Base-by-base conservation (phyloP, 768 basidiomycete species). In the Arthromyces matolae region DNA sequence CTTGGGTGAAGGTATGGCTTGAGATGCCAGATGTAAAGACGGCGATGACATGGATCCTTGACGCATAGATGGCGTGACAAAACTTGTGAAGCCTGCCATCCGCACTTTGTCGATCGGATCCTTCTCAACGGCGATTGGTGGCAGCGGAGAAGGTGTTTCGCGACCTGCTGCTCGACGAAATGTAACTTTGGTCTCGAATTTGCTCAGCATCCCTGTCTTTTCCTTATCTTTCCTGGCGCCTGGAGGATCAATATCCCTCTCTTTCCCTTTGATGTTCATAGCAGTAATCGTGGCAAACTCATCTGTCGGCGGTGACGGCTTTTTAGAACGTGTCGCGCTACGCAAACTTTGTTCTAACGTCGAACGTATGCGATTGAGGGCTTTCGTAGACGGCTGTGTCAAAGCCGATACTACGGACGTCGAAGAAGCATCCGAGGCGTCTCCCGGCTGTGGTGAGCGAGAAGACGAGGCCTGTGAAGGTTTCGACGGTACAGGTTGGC, bases 21-120 rank as follows among this genome's bases (percentile, higher is more conserved):
- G 75, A 22, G 81, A 80, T 42, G 78, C 78, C 46, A 84, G 73
- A 58, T 85, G 82, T 35, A 90, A 64, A 23, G 82, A 76, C 44
- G 88, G 87, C 18, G 86, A 86, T 47, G 87, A 89, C 72, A 84
- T 75, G 38, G 88, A 86, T 31, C 78, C 87, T 51, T 76, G 77
- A 46, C 80, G 76, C 51, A 88, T 65, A 29, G 85, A 86, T 35
- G 86, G 86, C 35, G 80, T 74, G 51, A 76, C 67, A 68, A 79
- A 88, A 61, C 72, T 76, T 41, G 78, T 75, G 60, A 72, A 74
- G 40, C 80, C 81, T 39, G 79, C 75, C 51, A 69, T 66, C 60
- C 76, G 74, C 56, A 64, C 65, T 58, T 70, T 70, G 50, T 70
- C 67, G 50, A 57, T 59, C 45, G 50, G 52, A 47, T 71, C 58